Base-by-base conservation (phyloP, 306 rosid genomes). In the Phaseolus lunatus region DNA sequence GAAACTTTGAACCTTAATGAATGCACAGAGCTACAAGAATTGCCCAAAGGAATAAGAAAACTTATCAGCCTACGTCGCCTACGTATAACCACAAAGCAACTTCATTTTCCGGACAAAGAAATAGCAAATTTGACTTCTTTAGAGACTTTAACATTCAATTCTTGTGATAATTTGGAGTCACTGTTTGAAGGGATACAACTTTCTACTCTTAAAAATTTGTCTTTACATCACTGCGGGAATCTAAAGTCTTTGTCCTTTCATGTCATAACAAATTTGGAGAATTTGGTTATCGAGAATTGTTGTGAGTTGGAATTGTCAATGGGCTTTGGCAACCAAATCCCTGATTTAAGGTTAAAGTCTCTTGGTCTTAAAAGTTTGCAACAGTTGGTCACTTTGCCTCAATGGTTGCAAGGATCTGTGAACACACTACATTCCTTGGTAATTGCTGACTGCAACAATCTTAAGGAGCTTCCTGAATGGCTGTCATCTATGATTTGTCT, bases 301-400 rank as follows among this genome's bases (percentile, higher is more conserved):
- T 5, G 52, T 47, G 18, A 47, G 18, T 47, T 47, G 18, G 52
- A 47, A 14, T 47, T 44, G 49, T 44, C 49, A 44, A 13, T 39
- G 49, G n/a, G 49, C 49, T 10, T 44, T 44, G 49, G 15, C 49
- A 13, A 44, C 49, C 15, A 44, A 44, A 44, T 44, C 16, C 49
- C 49, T 44, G 49, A 44, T 44, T 44, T 44, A 44, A 10, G 8
- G 52, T 47, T 47, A 15, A 47, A 47, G 15, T 47, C 18, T 4
- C 52, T 47, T 13, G 18, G 2, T 13, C 5, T 47, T 5, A 15
- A 5, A 47, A 47, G 19, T 47, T 47, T 47, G 52, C 52, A 47
- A 15, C 52, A 47, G 18, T 47, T 47, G 52, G 52, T 57, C 64
- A 57, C 64, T 57, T 24, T 57, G 64, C 64, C 64, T 23, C 37